phyloP scores from a whole-genome alignment of 805 yeast genomes.

The Suhomyces canberraensis region DNA sequence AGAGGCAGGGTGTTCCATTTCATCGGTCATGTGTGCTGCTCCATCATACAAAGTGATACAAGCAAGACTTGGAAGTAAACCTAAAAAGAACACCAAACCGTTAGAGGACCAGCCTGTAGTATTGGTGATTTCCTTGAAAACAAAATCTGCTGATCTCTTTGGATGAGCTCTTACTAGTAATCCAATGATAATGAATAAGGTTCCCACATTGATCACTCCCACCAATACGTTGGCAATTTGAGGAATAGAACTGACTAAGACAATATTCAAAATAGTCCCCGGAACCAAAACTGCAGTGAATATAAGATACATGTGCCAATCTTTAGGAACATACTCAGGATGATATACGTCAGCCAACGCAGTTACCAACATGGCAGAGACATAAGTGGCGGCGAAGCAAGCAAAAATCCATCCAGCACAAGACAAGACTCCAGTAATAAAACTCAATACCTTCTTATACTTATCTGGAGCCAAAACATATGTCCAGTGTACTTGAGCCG shows the following conservation, averaged over 20 bases:
- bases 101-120: slow-evolving; percentile 29
- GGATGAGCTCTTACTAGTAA: slow-evolving; percentile 36
- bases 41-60: slow-evolving; percentile 32
- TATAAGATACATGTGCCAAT: slow-evolving; percentile 17
- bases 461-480: slow-evolving; percentile 23
- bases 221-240: slow-evolving; percentile 15
- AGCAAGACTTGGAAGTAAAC: slow-evolving; percentile 26
- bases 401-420: slow-evolving; percentile 25
- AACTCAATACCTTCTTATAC: slow-evolving; percentile 23
- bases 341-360: slow-evolving; percentile 16
- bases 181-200: slow-evolving; percentile 31
- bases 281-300: slow-evolving; percentile 11
- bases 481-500: slow-evolving; percentile 35
- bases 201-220: slow-evolving; percentile 18
- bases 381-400: slow-evolving; percentile 15
- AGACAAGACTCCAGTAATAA: slow-evolving; percentile 26
- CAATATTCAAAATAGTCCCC: slow-evolving; percentile 5
- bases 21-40: slow-evolving; percentile 44
- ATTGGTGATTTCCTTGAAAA: slow-evolving; percentile 21
- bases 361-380: slow-evolving; percentile 14
- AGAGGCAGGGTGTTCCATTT: slow-evolving; percentile 33
- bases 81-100: slow-evolving; percentile 36
- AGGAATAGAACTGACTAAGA: slow-evolving; percentile 12
- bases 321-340: slow-evolving; percentile 14
- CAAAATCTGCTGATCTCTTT: slow-evolving; percentile 28